Conservation (phyloP, 1,284 basidiomycete genomes). For the Leccinum subrobustum region DNA sequence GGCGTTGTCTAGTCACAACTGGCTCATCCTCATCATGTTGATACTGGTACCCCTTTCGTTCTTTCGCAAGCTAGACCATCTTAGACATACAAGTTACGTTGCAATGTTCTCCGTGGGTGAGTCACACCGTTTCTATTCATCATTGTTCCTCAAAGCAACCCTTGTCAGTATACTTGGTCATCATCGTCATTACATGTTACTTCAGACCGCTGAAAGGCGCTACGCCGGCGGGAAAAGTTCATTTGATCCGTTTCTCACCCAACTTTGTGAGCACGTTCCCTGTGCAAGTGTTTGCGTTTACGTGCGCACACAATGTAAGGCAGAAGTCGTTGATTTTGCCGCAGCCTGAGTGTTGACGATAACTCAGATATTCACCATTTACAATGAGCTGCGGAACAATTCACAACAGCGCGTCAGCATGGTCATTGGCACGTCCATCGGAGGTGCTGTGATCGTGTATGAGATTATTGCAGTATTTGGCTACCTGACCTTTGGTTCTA, state of each 20-base stretch:
- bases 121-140: conserved; percentile 21
- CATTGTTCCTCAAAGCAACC: conserved; percentile 6
- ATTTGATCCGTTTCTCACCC: conserved; percentile 71
- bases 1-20: conserved; percentile 76
- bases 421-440: conserved; percentile 87
- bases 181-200: conserved; percentile 74
- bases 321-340: conserved; percentile 8
- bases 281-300: conserved; percentile 94
- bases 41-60: conserved; percentile 88
- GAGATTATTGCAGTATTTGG: conserved; percentile 86
- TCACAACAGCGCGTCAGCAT: conserved; percentile 83
- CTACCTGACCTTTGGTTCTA: conserved; percentile 93
- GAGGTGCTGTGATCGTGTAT: conserved; percentile 75
- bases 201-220: conserved; percentile 67
- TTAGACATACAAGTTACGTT: conserved; percentile 83
- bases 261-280: conserved; percentile 86
- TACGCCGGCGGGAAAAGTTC: conserved; percentile 60
- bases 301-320: conserved; percentile 87
- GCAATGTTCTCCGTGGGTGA: conserved; percentile 83
- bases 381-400: conserved; percentile 88
- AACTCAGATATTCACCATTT: conserved; percentile 82
- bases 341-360: conserved; percentile 21
- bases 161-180: conserved; percentile 63
- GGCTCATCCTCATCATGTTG: conserved; percentile 84
- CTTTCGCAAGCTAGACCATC: conserved; percentile 78